Evolutionary conservation across 371 early-diverging fungal genomes (phyloP).

Genomic region (Mycotypha africana): DNA sequence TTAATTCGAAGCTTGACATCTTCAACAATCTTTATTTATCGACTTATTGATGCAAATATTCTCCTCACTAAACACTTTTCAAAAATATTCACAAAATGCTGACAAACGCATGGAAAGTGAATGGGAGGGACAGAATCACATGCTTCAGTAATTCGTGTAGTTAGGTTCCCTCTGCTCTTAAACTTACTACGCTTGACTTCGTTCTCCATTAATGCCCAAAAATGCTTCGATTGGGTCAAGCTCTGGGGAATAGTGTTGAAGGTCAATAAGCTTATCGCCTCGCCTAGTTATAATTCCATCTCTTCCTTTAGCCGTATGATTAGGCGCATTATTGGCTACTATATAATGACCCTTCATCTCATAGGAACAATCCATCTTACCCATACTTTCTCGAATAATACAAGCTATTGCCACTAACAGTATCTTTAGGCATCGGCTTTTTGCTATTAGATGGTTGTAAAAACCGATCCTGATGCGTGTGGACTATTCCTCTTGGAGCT

Average conservation of each 20-base stretch:
- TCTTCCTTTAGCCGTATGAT: conserved; percentile 15
- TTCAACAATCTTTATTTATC: conserved; percentile 9
- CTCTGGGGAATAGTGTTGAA: conserved; percentile 7
- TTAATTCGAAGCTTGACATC: conserved; percentile 66
- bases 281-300: conserved; percentile 11
- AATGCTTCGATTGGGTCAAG: conserved; percentile 9
- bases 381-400: conserved; percentile 17
- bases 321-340: conserved; percentile 14
- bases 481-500: conserved; percentile 7
- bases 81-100: neutral
- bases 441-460: neutral
- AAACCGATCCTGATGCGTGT: conserved; percentile 3
- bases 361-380: conserved; percentile 10
- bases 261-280: conserved; percentile 11
- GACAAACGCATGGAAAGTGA: conserved; percentile 4
- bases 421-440: conserved; percentile 6
- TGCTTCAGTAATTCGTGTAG: conserved; percentile 3
- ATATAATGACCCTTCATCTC: conserved; percentile 20
- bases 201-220: conserved; percentile 14
- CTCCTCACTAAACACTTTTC: neutral
- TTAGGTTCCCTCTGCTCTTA: conserved; percentile 4
- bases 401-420: conserved; percentile 9
- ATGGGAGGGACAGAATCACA: conserved; percentile 8
- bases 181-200: conserved; percentile 12
- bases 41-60: neutral